Percentiles rank a stretch among this genome's conserved stretches.
These are phyloP conservation scores for Dillenia turbinata DNA, from an alignment of 164 flowering plant species.

Conservation along the genomic window DNA sequence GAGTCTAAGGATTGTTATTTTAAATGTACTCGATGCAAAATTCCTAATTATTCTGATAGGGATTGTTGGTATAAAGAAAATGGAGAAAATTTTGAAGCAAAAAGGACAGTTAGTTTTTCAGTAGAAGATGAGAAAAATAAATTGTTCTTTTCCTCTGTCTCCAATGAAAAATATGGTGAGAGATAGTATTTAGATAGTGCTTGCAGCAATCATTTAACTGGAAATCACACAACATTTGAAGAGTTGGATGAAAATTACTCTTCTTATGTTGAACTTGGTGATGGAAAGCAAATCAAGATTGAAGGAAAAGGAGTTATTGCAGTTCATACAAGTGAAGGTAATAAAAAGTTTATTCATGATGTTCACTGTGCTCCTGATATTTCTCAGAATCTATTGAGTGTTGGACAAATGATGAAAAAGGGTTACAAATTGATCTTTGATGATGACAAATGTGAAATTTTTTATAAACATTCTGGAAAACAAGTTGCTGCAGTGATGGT, in stretches of 20 bases:
- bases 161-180: conserved; percentile 2
- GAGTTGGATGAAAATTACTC: conserved; percentile 7
- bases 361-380: conserved; percentile 3
- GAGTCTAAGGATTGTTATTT: neutral
- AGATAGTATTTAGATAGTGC: conserved; percentile 17
- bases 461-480: neutral
- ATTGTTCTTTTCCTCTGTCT: neutral
- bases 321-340: conserved; percentile 5
- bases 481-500: neutral
- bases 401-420: conserved; percentile 2
- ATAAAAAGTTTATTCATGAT: conserved; percentile 5
- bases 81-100: too few species aligned
- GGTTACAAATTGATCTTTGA: conserved; percentile 1
- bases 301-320: neutral
- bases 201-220: conserved; percentile 13
- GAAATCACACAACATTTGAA: conserved; percentile 2
- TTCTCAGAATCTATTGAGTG: conserved; percentile 11
- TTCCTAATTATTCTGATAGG: too few species aligned
- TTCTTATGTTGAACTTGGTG: conserved; percentile 13
- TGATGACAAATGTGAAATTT: neutral
- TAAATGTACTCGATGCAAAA: too few species aligned
- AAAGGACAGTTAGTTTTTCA: too few species aligned
- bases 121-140: too few species aligned
- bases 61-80: too few species aligned
- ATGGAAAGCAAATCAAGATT: neutral